Conservation (phyloP, 2,329 filamentous ascomycete genomes). For the Grosmannia clavigera region DNA sequence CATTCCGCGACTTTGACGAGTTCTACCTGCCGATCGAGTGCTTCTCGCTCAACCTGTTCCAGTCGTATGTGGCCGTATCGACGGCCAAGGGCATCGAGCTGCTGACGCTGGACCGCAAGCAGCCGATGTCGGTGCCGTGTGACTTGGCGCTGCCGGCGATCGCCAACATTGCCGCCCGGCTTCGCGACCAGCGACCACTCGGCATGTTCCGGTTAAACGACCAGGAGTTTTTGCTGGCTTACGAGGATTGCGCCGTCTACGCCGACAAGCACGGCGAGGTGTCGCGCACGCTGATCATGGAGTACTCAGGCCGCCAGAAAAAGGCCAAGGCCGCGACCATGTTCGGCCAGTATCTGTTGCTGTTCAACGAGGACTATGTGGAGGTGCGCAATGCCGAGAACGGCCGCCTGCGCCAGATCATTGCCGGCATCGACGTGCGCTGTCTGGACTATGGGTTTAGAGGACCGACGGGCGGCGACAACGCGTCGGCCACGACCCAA, state of each 20-base stretch:
- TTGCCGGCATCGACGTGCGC: constrained; percentile 79
- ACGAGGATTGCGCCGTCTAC: constrained; percentile 93
- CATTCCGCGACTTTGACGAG: constrained; percentile 96
- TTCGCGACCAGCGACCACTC: constrained; percentile 71
- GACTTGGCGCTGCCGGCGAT: constrained; percentile 70
- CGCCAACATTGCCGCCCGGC: constrained; percentile 71
- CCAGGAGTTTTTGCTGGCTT: constrained; percentile 83
- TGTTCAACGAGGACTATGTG: constrained; percentile 94
- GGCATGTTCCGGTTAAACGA: constrained; percentile 95
- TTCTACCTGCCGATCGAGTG: constrained; percentile 97
- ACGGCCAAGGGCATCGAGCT: constrained; percentile 92
- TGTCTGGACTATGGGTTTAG: constrained; percentile 77
- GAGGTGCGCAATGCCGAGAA: constrained; percentile 97
- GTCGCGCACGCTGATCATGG: constrained; percentile 88
- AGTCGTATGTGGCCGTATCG: constrained; percentile 81
- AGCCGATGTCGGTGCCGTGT: constrained; percentile 75
- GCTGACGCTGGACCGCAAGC: constrained; percentile 92
- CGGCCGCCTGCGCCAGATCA: constrained; percentile 83
- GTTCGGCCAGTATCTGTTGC: constrained; percentile 79
- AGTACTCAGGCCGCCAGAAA: constrained; percentile 83
- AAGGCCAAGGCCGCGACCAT: constrained; percentile 74
- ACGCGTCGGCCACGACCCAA: constrained; percentile 18
- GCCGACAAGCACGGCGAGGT: constrained; percentile 98
- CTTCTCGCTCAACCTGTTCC: constrained; percentile 91
- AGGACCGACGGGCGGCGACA: constrained; percentile 38